These are phyloP conservation scores for Funneliformis mosseae DNA, from an alignment of 192 early-diverging fungal genomes.

Conservation along the genomic window DNA sequence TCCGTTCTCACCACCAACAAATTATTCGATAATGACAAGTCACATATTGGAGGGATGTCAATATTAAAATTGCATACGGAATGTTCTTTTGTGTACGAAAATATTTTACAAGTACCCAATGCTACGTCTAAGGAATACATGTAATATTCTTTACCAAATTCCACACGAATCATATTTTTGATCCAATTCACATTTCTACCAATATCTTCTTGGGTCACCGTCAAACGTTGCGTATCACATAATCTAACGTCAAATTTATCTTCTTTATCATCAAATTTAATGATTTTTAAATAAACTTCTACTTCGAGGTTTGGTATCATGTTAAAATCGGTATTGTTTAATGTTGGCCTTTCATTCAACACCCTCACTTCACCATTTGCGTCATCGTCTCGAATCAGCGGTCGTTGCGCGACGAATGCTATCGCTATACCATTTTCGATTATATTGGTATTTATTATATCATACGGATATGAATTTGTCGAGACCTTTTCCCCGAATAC, in stretches of 20 bases:
- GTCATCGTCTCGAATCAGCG: not conserved
- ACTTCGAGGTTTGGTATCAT: not conserved
- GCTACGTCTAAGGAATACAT: not conserved
- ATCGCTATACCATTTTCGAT: not conserved
- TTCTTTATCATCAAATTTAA: not conserved
- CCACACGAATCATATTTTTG: not conserved
- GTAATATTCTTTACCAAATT: not conserved
- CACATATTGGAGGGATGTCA: not conserved
- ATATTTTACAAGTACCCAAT: constrained; percentile 5
- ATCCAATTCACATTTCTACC: not conserved
- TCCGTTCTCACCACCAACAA: not conserved
- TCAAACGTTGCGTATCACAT: not conserved
- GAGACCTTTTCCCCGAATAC: not conserved
- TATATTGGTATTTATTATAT: not conserved
- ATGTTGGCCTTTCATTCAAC: not conserved
- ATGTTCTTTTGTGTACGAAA: not conserved
- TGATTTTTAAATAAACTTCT: not conserved
- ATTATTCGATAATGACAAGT: not conserved
- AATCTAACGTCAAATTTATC: not conserved
- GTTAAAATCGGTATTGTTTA: not conserved
- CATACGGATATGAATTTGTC: not conserved
- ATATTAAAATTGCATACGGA: not conserved
- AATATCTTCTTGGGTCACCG: not conserved
- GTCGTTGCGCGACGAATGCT: not conserved
- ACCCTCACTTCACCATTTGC: not conserved